Evolutionary conservation across 805 yeast species (phyloP), one percentile per base, ranked within the genome.

Genomic region (Monosporozyma aerobia): DNA sequence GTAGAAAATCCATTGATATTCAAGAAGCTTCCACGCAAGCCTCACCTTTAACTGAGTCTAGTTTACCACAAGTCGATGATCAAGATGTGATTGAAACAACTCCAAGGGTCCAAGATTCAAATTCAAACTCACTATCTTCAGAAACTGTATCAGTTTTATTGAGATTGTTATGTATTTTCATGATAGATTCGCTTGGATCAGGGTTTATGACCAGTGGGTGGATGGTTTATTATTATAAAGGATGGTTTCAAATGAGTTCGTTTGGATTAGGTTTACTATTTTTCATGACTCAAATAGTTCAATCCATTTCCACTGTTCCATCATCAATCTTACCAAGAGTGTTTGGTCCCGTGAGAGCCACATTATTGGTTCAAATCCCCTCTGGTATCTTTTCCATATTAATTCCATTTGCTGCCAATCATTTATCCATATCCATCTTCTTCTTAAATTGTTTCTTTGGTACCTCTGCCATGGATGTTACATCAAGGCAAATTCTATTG

Each of bases 161-260:
- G 23, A 76, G 76, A 50, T 69, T 85, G 5, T 67, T 83, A 25
- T 65, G 77, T 6, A 75, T 84, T 16, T 90, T 90, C 63, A 87
- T 87, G 82, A 63, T 87, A 32, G 97, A 90, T 67, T 88, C 96
- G 1, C 75, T 90, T 49, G 97, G 95, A 0, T 82, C 81, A 57
- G 96, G 97, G 1, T 85, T 90, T 67, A 85, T 89, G 89, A 83
- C 95, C 2, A 74, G 82, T 46, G 85, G 96, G 1, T 90, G 97
- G 97, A 76, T 85, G 44, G 88, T 89, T 41, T 90, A 84, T 64
- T 90, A 87, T 68, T 83, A 87, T 72, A 78, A 81, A 52, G 76
- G 75, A 37, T 67, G 72, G 13, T 89, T 83, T 59, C 57, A 65
- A 1, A 68, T 80, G 30, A 66, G 81, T 1, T 81, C 90, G 3